phyloP scores from a whole-genome alignment of 768 basidiomycete species.

The Grammothele lineata region DNA sequence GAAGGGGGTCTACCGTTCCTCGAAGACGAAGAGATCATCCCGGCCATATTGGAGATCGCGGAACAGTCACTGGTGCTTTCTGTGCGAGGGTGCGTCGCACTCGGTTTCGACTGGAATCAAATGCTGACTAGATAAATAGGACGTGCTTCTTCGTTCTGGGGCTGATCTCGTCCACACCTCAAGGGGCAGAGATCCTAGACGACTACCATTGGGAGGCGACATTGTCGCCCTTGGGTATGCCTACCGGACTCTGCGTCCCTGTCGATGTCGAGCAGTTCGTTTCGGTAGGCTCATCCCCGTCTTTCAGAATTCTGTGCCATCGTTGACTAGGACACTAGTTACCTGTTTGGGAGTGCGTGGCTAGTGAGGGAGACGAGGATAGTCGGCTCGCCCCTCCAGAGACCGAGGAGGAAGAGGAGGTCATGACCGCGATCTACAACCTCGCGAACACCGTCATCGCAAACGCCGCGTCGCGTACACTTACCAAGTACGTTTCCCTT shows the following conservation, averaged over 20 bases:
- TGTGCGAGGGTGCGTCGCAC: constrained; percentile 78
- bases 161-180: constrained; percentile 83
- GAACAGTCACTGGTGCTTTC: constrained; percentile 87
- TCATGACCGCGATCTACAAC: constrained; percentile 88
- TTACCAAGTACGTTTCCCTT: constrained; percentile 65
- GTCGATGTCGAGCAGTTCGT: constrained; percentile 78
- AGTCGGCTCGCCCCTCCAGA: constrained; percentile 59
- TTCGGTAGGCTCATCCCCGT: constrained; percentile 45
- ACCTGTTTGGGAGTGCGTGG: constrained; percentile 47
- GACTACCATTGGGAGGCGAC: constrained; percentile 95
- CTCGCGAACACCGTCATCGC: constrained; percentile 94
- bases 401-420: constrained; percentile 71
- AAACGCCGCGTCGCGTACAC: constrained; percentile 85
- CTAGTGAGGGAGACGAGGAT: constrained; percentile 29
- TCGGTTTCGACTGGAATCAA: background rate
- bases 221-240: constrained; percentile 74
- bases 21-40: constrained; percentile 93
- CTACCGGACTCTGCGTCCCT: constrained; percentile 91
- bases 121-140: constrained; percentile 35
- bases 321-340: no score
- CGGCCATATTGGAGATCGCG: constrained; percentile 85
- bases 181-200: constrained; percentile 90
- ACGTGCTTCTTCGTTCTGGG: constrained; percentile 97
- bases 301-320: constrained; percentile 1
- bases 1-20: constrained; percentile 90